Conservation (phyloP, 2,329 filamentous ascomycete species). For the Fusarium newnesense region DNA sequence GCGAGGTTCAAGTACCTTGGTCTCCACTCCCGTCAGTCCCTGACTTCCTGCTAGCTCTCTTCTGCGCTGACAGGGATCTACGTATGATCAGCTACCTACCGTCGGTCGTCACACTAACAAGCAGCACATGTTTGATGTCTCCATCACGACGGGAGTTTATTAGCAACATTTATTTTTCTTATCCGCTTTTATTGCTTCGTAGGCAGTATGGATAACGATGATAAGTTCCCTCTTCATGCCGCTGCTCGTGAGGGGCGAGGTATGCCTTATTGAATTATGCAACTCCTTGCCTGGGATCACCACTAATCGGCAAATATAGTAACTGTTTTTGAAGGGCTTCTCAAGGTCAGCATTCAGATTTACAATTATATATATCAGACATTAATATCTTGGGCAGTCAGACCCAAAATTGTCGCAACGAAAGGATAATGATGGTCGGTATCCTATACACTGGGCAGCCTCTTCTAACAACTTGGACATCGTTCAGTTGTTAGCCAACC, state of each 20-base stretch:
- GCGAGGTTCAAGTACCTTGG: not conserved
- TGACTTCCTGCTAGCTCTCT: not conserved
- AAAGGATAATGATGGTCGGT: constrained; percentile 86
- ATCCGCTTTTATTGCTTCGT: not conserved
- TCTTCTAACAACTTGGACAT: constrained; percentile 85
- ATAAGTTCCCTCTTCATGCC: constrained; percentile 86
- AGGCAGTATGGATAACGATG: constrained; percentile 48
- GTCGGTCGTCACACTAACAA: not conserved
- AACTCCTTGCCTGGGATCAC: not conserved
- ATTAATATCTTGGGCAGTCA: constrained; percentile 59
- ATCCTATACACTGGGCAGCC: constrained; percentile 93
- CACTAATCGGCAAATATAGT: constrained; percentile 57
- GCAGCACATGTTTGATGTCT: not conserved
- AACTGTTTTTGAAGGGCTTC: constrained; percentile 72
- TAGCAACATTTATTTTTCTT: not conserved
- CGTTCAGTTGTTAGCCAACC: constrained; percentile 75
- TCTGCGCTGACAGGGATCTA: not conserved
- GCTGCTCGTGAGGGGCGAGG: constrained; percentile 86
- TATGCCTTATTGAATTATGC: constrained; percentile 55
- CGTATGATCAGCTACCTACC: constrained; percentile 10
- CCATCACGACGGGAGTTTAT: not conserved
- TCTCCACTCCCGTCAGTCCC: not conserved
- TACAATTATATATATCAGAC: not conserved
- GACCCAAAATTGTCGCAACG: constrained; percentile 79
- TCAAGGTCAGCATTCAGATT: constrained; percentile 43